Evolutionary conservation across 148 eudicot genomes (phyloP), one percentile per base, ranked within the genome.

Genomic region (Rhododendron ferrugineum): DNA sequence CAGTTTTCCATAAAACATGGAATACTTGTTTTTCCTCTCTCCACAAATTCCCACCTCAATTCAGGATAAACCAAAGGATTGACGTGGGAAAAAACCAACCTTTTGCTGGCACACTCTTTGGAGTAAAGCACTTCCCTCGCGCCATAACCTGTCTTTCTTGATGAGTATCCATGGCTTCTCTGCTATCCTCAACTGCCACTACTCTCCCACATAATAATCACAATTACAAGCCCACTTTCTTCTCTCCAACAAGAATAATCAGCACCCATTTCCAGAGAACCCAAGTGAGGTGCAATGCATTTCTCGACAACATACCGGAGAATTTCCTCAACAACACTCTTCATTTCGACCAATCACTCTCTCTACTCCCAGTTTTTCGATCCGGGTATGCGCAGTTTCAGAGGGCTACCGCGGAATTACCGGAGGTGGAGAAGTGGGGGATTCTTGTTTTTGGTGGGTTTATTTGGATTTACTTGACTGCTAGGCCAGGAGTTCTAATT

Each of bases 391-490:
- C 84, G 0, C 92, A 94, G 79, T 73, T 96, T 52, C 90, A 92
- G 92, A 85, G 78, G 26, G 13, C 87, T 30, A 77, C 88, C 8
- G 89, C 44, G 16, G 90, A 90, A 68, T 84, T 94, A n/a, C 99
- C 98, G 15, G 94, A 92, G 9, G 73, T 10, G 0, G 92, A 96
- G 90, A 96, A 90, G 86, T 96, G 92, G 96, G 93, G 91, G 11
- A 28, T 96, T 26, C 84, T 91, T 74, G 86, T 91, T 58, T 78
- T 89, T 84, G 91, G 87, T 34, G 98, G 96, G n/a, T 26, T 96
- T 84, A 79, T 87, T 40, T 96, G 99, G 99, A 16, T 94, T 66
- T 96, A 96, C 92, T 84, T 96, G 75, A 96, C 99, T 80, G 97
- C 97, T 3, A 93, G 97, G 86, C 99, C 99, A 22, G 99, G 98